These are phyloP conservation scores for Penicilliopsis zonata DNA, from an alignment of 495 filamentous ascomycete species.

Conservation along the genomic window DNA sequence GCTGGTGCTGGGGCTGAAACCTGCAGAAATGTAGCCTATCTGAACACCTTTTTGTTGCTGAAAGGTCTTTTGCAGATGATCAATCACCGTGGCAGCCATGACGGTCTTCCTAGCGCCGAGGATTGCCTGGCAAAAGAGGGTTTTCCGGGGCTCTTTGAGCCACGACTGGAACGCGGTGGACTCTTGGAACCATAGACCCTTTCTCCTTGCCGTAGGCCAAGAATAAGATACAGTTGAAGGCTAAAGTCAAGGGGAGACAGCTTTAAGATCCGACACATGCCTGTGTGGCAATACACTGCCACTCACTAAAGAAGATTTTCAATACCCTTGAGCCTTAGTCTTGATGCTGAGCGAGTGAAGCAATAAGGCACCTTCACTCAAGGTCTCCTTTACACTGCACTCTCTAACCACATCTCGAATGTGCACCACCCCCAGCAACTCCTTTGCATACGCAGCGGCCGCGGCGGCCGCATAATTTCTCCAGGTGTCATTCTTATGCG, in stretches of 20 bases:
- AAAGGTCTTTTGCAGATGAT: no score
- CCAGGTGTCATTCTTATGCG: conserved; percentile 21
- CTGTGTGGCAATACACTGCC: conserved; percentile 6
- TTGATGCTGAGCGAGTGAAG: neutral
- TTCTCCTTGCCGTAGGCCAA: conserved; percentile 13
- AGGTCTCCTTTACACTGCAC: conserved; percentile 1
- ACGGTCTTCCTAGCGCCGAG: conserved; percentile 31
- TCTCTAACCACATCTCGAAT: neutral
- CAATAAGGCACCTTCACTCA: conserved; percentile 1
- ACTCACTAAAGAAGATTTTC: conserved; percentile 3
- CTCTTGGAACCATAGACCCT: conserved; percentile 35
- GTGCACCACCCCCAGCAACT: conserved; percentile 5
- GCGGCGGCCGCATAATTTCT: conserved; percentile 17
- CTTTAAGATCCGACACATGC: conserved; percentile 5
- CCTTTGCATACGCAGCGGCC: conserved; percentile 15
- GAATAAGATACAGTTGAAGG: conserved; percentile 7
- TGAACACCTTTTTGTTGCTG: no score
- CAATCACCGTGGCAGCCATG: conserved; percentile 20
- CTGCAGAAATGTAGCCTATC: no score
- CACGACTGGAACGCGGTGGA: conserved; percentile 21
- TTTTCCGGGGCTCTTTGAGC: conserved; percentile 13
- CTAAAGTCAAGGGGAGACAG: conserved; percentile 7
- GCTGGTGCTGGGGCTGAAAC: no score
- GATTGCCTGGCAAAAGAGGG: conserved; percentile 33
- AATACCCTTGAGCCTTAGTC: conserved; percentile 2